Base-by-base conservation (phyloP, 768 basidiomycete genomes). In the Leccinum rimulosum region DNA sequence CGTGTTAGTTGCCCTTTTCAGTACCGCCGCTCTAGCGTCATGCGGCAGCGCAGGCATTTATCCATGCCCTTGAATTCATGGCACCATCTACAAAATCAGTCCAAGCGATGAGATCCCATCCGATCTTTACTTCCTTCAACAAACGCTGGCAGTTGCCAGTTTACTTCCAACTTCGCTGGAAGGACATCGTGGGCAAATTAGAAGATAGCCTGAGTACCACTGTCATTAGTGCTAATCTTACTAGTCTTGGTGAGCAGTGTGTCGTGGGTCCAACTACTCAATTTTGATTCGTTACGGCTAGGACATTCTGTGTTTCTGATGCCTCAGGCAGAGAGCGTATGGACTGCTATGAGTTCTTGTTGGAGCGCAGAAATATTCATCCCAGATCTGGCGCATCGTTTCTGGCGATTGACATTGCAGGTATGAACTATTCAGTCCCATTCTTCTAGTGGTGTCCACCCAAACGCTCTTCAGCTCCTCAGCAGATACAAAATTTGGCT, bases 121-220 rank as follows among this genome's bases (percentile, higher is more conserved):
- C 86, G 0, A 77, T 86, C 4, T 96, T 87, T 70, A 62, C 68
- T 25, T 73, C 85, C 1, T 97, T 98, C 68, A 84, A 89, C 68
- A 81, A 84, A 60, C 83, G 94, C 36, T 99, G 97, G 95, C 97
- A 98, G 70, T 81, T 99, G 3, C 91, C 93, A 1, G 90, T 98
- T 9, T 98, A 98, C 70, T 98, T 96, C 72, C 97, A 99, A 68
- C 77, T 99, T 60, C 83, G 96, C 48, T 96, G 95, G 93, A 97
- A 97, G 74, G 96, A 97, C 68, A 91, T 96, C 54, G 85, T 95
- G 0, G 75, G 81, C 1, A 80, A 78, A 52, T 75, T 97, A 15
- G 97, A 99, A 74, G 86, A 88, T 12, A 73, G 76, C 2, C 74
- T 98, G 14, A 68, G 73, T 17, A 66, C 68, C 19, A 72, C 76